phyloP scores from a whole-genome alignment of 2,329 filamentous ascomycete species.

The Catunica adiposa region DNA sequence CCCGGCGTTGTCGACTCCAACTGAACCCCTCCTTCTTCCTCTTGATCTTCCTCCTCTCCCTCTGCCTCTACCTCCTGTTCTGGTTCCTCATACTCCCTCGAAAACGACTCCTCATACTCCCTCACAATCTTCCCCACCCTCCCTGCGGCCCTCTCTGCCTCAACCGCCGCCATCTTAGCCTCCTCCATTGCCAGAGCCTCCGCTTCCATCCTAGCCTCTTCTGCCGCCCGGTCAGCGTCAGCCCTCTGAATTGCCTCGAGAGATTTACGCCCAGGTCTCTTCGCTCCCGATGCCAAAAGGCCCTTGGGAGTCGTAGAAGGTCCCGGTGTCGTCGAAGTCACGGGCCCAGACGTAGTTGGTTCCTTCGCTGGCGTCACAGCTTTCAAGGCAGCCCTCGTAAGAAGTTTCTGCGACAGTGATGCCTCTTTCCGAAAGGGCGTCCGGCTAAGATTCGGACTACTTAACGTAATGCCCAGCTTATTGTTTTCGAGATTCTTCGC shows the following conservation, averaged over 20 bases:
- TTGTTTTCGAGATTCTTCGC: not conserved
- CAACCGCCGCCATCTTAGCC: not conserved
- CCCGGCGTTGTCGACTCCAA: constrained; percentile 1
- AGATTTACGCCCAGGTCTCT: constrained; percentile 6
- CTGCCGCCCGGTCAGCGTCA: not conserved
- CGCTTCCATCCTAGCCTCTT: not conserved
- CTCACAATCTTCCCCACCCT: too few relatives aligned
- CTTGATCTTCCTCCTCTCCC: not conserved
- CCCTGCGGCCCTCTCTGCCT: too few relatives aligned
- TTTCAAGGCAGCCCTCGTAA: constrained; percentile 20
- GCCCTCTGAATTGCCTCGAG: not conserved
- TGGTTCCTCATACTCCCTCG: too few relatives aligned
- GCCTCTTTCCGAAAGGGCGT: constrained; percentile 24
- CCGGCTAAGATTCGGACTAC: constrained; percentile 9
- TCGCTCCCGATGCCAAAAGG: constrained; percentile 9
- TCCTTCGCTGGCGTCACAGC: constrained; percentile 3
- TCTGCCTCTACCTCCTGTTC: not conserved
- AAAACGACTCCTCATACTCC: too few relatives aligned
- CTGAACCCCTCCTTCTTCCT: not conserved
- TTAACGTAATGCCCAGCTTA: not conserved
- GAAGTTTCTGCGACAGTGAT: constrained; percentile 22
- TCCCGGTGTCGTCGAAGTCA: not conserved
- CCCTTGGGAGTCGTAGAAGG: not conserved
- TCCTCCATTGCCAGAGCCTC: not conserved
- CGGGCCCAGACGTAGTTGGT: not conserved